Evolutionary conservation across 2,329 filamentous ascomycete species (phyloP), one percentile per base, ranked within the genome.

Genomic region (Reticulascus tulasneorum): DNA sequence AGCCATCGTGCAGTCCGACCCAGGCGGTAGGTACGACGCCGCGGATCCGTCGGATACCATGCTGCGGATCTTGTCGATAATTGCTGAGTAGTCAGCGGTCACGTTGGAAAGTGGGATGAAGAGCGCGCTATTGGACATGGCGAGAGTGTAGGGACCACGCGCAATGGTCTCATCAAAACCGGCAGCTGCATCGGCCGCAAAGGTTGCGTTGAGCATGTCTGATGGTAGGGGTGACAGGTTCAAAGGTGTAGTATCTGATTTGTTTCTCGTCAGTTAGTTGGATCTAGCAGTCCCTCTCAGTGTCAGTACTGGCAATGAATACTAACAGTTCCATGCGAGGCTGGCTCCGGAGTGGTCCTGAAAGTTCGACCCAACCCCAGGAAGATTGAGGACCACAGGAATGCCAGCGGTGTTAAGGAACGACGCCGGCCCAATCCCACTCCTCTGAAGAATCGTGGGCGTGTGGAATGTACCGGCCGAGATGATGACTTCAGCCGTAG

Each of bases 291-390:
- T 6, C n/a, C 11, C 1, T 22, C 18, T 5, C 2, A 7, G 6
- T 19, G 23, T 34, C 26, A 35, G 18, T n/a, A 8, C 2, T n/a
- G 13, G 7, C 15, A 12, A 18, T 15, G 3, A 18, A 33, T 5
- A 26, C 42, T 42, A 23, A 47, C 39, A 47, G 22, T 44, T 47
- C 33, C 47, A 56, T 20, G 41, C 38, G 28, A 46, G 30, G 43
- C 29, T 42, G 11, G 59, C 33, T 34, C 51, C 54, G 13, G 49
- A 43, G 17, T 69, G 65, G 29, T 70, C 66, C 21, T 67, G 61
- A 15, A 69, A 57, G 42, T 69, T 69, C 29, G 65, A 53, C 4
- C 73, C 73, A 1, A 76, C 72, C 0, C 64, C 68, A 0, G 71
- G 67, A 0, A 70, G 55, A 31, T 74, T 60, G 2, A 63, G 52